phyloP scores from a whole-genome alignment of 257 asterid genomes.

The Solanum appendiculatum region DNA sequence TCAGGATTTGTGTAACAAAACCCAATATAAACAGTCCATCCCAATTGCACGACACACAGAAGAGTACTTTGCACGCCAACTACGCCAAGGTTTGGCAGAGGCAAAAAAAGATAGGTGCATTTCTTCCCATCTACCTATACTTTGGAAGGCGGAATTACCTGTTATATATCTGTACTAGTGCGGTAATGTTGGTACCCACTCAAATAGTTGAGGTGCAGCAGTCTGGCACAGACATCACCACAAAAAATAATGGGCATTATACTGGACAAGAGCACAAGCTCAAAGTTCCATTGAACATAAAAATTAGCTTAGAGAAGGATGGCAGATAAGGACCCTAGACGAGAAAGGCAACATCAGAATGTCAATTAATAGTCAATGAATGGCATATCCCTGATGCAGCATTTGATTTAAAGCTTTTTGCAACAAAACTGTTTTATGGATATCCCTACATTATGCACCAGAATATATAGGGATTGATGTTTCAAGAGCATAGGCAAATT shows the following conservation, averaged over 20 bases:
- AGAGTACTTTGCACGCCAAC: neutral
- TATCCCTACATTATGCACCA: neutral
- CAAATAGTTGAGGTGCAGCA: neutral
- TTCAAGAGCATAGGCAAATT: too few species aligned
- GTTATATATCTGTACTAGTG: neutral
- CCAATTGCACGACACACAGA: neutral
- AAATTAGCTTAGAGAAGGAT: too few species aligned
- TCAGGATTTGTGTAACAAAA: neutral
- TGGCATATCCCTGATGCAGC: neutral
- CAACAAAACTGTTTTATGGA: neutral
- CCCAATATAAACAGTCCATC: neutral
- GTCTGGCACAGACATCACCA: neutral
- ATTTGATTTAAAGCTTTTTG: neutral
- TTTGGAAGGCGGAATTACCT: neutral
- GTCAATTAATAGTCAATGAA: neutral
- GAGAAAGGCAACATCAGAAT: neutral
- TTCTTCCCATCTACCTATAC: neutral
- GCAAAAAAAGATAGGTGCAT: neutral
- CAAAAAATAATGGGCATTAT: neutral
- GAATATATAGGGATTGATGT: too few species aligned
- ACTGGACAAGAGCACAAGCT: neutral
- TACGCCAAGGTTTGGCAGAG: neutral
- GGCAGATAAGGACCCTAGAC: neutral
- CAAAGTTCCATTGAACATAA: neutral
- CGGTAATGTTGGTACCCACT: neutral